These are phyloP conservation scores for Sporormia fimetaria DNA, from an alignment of 495 filamentous ascomycete genomes.

Conservation along the genomic window DNA sequence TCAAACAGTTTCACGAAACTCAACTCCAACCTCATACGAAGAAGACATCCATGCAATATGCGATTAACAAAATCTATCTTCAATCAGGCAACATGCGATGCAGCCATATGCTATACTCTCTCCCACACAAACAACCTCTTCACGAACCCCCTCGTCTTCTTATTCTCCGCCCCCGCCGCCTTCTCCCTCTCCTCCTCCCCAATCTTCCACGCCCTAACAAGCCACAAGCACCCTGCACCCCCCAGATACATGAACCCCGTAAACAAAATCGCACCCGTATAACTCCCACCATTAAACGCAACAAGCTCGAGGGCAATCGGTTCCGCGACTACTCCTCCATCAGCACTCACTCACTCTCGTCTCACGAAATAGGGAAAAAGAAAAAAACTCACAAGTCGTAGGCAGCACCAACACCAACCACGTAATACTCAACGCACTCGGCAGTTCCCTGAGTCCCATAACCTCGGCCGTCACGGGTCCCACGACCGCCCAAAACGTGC, in stretches of 20 bases:
- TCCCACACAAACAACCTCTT: slow-evolving; percentile 21
- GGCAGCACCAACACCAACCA: slow-evolving; percentile 67
- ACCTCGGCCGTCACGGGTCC: slow-evolving; percentile 69
- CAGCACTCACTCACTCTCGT: not conserved
- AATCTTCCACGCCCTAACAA: slow-evolving; percentile 51
- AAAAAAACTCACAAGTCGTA: slow-evolving; percentile 45
- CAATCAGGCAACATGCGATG: too few relatives aligned
- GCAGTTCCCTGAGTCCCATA: slow-evolving; percentile 59
- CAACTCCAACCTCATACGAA: too few relatives aligned
- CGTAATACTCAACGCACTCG: slow-evolving; percentile 59
- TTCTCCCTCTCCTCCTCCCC: slow-evolving; percentile 24
- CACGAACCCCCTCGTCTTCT: slow-evolving; percentile 12
- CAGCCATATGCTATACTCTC: too few relatives aligned
- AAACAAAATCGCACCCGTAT: slow-evolving; percentile 55
- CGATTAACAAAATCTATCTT: too few relatives aligned
- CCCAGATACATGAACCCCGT: slow-evolving; percentile 55
- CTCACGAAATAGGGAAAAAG: not conserved
- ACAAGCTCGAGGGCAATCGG: slow-evolving; percentile 58
- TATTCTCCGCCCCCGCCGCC: not conserved
- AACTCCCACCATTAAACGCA: slow-evolving; percentile 38
- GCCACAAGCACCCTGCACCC: slow-evolving; percentile 43
- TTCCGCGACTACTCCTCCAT: slow-evolving; percentile 44
- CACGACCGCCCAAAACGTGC: slow-evolving; percentile 60
- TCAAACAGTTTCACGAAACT: too few relatives aligned
- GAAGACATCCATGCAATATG: too few relatives aligned